Base-by-base conservation (phyloP, 176 grass and related monocot genomes). In the Phragmites australis region DNA sequence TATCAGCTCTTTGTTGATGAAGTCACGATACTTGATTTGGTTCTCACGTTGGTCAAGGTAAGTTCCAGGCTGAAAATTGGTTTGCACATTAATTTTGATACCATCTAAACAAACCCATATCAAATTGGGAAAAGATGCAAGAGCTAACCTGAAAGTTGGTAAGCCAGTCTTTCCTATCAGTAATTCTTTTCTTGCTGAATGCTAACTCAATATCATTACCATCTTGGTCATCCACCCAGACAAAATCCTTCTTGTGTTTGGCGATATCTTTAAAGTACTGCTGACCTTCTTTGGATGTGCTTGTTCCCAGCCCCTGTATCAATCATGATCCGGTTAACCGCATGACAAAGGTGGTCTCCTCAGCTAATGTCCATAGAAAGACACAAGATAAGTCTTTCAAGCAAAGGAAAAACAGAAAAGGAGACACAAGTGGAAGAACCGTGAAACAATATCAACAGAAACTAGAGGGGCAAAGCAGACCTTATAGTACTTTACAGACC, bases 1-100 rank as follows among this genome's bases (percentile, higher is more conserved):
- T 40, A 97, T 94, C 40, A 97, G 45, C 81, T 97, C 94, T 82
- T 90, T 94, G 87, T 97, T 94, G 83, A 97, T 91, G 76, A 97
- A 97, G 76, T 97, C 89, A 19, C 92, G 87, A 58, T 97, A 97
- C 65, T 90, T 97, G 40, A 97, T 90, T 16, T 11, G 12, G 31
- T 80, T 83, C 39, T 90, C 77, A 1, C 15, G 18, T 72, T 87
- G 88, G 86, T 97, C 92, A 42, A 97, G 88, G n/a, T 88, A 85
- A 30, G 88, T 97, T 6, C 92, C 94, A 67, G 87, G 85, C 92
- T 97, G 85, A 40, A 88, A 77, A 69, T 75, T 27, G 14, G 2
- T 37, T 16, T 42, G 31, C 9, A 15, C 6, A 67, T 83, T 76
- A 83, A 25, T 54, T 44, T 62, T 53, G 52, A 71, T 81, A 18